Base-by-base conservation (phyloP, 176 grass and related monocot genomes). In the Musa beccarii region DNA sequence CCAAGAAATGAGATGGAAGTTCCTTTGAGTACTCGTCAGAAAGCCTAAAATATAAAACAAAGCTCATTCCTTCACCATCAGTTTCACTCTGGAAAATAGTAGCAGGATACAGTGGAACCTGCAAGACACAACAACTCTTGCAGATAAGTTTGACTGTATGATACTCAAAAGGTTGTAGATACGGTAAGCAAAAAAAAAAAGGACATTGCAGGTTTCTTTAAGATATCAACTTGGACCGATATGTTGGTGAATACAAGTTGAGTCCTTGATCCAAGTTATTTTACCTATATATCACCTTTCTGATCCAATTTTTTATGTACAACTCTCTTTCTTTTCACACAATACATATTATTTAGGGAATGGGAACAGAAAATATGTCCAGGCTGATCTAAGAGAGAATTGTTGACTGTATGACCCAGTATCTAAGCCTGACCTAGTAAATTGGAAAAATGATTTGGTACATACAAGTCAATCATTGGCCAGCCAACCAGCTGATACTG, bases 31-130 rank as follows among this genome's bases (percentile, higher is more conserved):
- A 99, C 82, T 70, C 82, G 79, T 99, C 88, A 75, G 90, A 87
- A 62, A 99, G 88, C 77, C 82, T 86, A 87, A 99, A 99, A 87
- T 99, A 99, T 71, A 99, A 89, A 74, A 99, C 96, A 87, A 99
- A 86, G 82, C 87, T 92, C 73, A 99, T 87, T 53, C 96, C 96
- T 85, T 95, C 89, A 14, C 96, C 96, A 77, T 95, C 91, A 3
- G 79, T 89, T 92, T 99, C 96, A 80, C 84, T 94, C 69, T 99
- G 96, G 75, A 99, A 99, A 67, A 99, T 84, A 76, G 96, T 85
- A 83, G 96, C 91, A 9, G 89, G 91, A 85, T 99, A 99, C 15
- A 99, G 63, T 56, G 96, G 96, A 68, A 99, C 69, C 96, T 99
- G 82, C 1, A 53, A 84, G 80, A 86, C 68, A 93, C 56, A 84